These are phyloP conservation scores for Pleurostoma richardsiae DNA, from an alignment of 2,329 filamentous ascomycete species.

Conservation along the genomic window DNA sequence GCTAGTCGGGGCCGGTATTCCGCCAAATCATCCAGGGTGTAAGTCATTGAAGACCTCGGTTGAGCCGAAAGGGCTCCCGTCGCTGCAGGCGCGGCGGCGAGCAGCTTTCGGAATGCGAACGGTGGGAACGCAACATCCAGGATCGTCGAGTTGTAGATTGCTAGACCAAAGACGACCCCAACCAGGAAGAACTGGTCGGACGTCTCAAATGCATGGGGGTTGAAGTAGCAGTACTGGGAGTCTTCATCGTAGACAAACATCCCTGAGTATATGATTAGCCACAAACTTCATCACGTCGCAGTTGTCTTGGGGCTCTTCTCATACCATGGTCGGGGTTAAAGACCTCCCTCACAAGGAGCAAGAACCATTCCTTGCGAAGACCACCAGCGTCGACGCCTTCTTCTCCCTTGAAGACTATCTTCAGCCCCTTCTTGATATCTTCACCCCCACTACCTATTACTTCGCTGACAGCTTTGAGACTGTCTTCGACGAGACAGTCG, in stretches of 20 bases:
- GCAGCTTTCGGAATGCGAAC: slow-evolving; percentile 83
- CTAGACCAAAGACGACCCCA: slow-evolving; percentile 79
- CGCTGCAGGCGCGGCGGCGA: slow-evolving; percentile 67
- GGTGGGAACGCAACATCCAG: slow-evolving; percentile 83
- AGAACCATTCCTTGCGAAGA: slow-evolving; percentile 89
- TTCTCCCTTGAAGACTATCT: slow-evolving; percentile 81
- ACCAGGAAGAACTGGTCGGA: slow-evolving; percentile 90
- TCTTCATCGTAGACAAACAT: slow-evolving; percentile 91
- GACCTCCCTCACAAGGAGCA: slow-evolving; percentile 80
- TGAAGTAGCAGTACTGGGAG: slow-evolving; percentile 89
- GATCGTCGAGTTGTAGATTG: slow-evolving; percentile 94
- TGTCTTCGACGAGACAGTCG: slow-evolving; percentile 86
- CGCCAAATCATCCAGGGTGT: slow-evolving; percentile 75
- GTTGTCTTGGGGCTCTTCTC: too few species aligned
- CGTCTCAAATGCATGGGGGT: slow-evolving; percentile 82
- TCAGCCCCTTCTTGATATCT: slow-evolving; percentile 84
- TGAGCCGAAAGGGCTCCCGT: slow-evolving; percentile 49
- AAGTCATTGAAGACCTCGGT: slow-evolving; percentile 59
- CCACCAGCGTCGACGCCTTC: slow-evolving; percentile 90
- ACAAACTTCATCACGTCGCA: too few species aligned
- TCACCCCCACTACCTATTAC: slow-evolving; percentile 75
- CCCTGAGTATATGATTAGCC: slow-evolving; percentile 40
- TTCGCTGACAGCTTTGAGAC: slow-evolving; percentile 77
- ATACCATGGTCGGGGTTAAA: slow-evolving; percentile 86
- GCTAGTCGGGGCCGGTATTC: slow-evolving; percentile 77